Evolutionary conservation across 2,329 filamentous ascomycete genomes (phyloP), one percentile per base, ranked within the genome.

Genomic region (Dothideomycetidae sp.): DNA sequence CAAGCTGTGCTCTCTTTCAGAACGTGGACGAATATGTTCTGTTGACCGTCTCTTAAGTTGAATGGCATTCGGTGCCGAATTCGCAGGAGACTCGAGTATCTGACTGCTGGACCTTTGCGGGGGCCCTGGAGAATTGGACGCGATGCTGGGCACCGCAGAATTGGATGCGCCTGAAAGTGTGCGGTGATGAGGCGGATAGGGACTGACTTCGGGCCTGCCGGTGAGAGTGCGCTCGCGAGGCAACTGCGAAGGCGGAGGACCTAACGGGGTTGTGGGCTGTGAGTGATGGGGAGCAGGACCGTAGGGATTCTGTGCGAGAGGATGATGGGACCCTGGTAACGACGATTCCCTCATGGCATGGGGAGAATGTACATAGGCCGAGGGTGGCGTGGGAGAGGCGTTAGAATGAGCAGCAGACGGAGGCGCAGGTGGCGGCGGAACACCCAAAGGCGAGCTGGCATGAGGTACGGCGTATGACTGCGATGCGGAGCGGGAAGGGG

Each of bases 1-100:
- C 37, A 79, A 56, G 53, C 77, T 82, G 34, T 70, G 65, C 43
- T 81, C 80, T 49, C 78, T 71, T 39, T 83, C 78, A 45, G 67
- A 67, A 33, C 67, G 66, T 30, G 69, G 68, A 7, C 21, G 7
- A 41, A 67, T 62, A 30, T 60, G 51, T 13, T 56, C 52, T 31
- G 50, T 51, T 2, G 43, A 44, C n/a, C 39, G 33, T 5, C 42
- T 36, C 31, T 44, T 44, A 5, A 31, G 7, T 19, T 48, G 36
- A 12, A 19, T 19, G 5, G 33, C 17, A 2, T 23, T 46, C 11
- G 48, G 47, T 21, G 39, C 40, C 21, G 46, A 47, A 10, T 45
- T 44, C 19, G 43, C 45, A 4, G 54, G 54, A 31, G 57, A 63
- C 67, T 54, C 54, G 7, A 51, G 35, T 13, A 55, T 36, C 65